phyloP scores from a whole-genome alignment of 1,284 basidiomycete genomes.

The Ustilago cynodontis region DNA sequence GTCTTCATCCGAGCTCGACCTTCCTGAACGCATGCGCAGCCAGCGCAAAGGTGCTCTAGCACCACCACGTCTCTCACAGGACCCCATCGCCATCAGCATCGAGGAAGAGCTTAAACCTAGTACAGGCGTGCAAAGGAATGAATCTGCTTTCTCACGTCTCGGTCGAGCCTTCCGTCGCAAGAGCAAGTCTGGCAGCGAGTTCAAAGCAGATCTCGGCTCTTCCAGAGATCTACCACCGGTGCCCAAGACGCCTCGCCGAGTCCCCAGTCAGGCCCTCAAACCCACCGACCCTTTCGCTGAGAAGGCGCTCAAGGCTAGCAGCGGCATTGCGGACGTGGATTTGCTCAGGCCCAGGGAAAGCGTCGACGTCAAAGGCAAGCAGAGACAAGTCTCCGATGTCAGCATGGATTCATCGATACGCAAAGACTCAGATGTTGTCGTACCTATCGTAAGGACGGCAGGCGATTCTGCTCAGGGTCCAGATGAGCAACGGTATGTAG shows the following conservation, averaged over 20 bases:
- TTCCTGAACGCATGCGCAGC: conserved; percentile 43
- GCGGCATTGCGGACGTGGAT: conserved; percentile 10
- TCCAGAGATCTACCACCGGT: neutral
- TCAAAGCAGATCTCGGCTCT: conserved; percentile 20
- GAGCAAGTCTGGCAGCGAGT: conserved; percentile 45
- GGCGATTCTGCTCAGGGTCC: neutral
- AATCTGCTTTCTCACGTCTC: conserved; percentile 44
- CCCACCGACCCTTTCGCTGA: conserved; percentile 27
- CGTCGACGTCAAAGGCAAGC: conserved; percentile 15
- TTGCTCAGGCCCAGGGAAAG: conserved; percentile 6
- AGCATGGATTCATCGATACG: neutral
- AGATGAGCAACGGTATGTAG: neutral
- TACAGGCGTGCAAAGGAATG: conserved; percentile 10
- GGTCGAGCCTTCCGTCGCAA: conserved; percentile 51
- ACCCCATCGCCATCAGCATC: conserved; percentile 44
- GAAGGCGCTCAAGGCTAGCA: conserved; percentile 37
- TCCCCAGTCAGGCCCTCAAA: conserved; percentile 23
- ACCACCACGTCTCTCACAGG: conserved; percentile 40
- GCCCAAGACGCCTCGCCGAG: conserved; percentile 21
- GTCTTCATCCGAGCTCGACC: conserved; percentile 42
- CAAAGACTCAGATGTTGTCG: neutral
- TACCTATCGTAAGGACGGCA: neutral
- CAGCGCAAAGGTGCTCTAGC: conserved; percentile 42
- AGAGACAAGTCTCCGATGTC: neutral
- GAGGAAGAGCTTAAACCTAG: conserved; percentile 32